phyloP scores from a whole-genome alignment of 495 filamentous ascomycete species.

The Viridothelium virens region DNA sequence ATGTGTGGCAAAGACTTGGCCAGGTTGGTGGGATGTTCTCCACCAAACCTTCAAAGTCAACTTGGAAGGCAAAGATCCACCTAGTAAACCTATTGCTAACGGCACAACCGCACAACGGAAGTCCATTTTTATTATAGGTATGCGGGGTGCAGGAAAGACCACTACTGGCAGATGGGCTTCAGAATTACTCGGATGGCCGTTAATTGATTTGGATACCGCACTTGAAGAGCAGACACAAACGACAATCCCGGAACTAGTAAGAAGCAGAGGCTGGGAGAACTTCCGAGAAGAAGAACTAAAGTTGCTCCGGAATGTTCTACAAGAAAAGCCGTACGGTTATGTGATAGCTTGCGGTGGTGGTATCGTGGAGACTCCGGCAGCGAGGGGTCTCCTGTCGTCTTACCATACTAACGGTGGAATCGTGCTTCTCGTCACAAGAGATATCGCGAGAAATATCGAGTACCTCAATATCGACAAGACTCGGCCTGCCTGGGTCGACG shows the following conservation, averaged over 20 bases:
- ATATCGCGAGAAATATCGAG: conserved; percentile 81
- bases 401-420: conserved; percentile 78
- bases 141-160: conserved; percentile 96
- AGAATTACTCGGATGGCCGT: conserved; percentile 61
- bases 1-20: conserved; percentile 98
- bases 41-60: conserved; percentile 64
- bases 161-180: conserved; percentile 82
- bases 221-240: conserved; percentile 64
- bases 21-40: conserved; percentile 93
- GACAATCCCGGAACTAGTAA: conserved; percentile 80
- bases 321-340: conserved; percentile 63
- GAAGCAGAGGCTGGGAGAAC: conserved; percentile 71
- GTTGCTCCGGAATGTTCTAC: conserved; percentile 62
- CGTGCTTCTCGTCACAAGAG: conserved; percentile 78
- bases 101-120: conserved; percentile 38
- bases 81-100: conserved; percentile 14
- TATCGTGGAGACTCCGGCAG: conserved; percentile 79
- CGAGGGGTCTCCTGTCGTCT: conserved; percentile 62
- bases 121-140: conserved; percentile 90
- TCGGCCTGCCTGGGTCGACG: conserved; percentile 85
- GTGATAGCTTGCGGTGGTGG: conserved; percentile 93
- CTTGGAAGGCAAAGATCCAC: conserved; percentile 61
- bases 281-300: conserved; percentile 77
- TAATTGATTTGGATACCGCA: conserved; percentile 81
- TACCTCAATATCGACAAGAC: conserved; percentile 86